Conservation (phyloP, 2,329 filamentous ascomycete genomes). For the Verticillium tricorpus region DNA sequence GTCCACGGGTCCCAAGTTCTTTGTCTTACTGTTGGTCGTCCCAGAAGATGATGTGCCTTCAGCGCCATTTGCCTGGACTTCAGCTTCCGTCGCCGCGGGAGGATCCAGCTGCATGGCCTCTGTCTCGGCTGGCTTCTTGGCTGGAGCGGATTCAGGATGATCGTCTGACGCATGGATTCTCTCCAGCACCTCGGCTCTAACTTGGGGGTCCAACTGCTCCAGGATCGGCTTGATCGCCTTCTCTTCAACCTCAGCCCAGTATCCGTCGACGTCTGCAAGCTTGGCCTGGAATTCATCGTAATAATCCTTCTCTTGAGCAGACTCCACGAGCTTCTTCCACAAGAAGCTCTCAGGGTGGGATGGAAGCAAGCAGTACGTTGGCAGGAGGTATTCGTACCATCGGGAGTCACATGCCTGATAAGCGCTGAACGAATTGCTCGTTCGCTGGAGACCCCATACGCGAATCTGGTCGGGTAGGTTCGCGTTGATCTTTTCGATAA, state of each 20-base stretch:
- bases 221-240: conserved; percentile 71
- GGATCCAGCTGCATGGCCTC: conserved; percentile 10
- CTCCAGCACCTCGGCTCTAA: conserved; percentile 58
- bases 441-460: conserved; percentile 88
- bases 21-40: conserved; percentile 28
- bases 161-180: conserved; percentile 46
- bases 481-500: conserved; percentile 88
- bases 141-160: conserved; percentile 13
- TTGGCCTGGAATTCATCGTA: conserved; percentile 63
- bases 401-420: conserved; percentile 93
- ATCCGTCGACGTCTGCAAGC: conserved; percentile 73
- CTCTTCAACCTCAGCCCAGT: conserved; percentile 81
- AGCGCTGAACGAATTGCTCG: conserved; percentile 87
- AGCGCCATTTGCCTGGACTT: conserved; percentile 7
- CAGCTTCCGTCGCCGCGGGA: neutral
- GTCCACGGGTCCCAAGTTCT: conserved; percentile 49
- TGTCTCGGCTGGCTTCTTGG: conserved; percentile 11
- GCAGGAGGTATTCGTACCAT: conserved; percentile 96
- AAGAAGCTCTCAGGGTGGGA: conserved; percentile 86
- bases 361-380: conserved; percentile 86
- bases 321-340: conserved; percentile 75
- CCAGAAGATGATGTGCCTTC: conserved; percentile 12
- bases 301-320: conserved; percentile 68
- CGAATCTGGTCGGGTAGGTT: conserved; percentile 83
- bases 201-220: conserved; percentile 57